Evolutionary conservation across 306 rosid genomes (phyloP).

Genomic region (Medicago arabica): DNA sequence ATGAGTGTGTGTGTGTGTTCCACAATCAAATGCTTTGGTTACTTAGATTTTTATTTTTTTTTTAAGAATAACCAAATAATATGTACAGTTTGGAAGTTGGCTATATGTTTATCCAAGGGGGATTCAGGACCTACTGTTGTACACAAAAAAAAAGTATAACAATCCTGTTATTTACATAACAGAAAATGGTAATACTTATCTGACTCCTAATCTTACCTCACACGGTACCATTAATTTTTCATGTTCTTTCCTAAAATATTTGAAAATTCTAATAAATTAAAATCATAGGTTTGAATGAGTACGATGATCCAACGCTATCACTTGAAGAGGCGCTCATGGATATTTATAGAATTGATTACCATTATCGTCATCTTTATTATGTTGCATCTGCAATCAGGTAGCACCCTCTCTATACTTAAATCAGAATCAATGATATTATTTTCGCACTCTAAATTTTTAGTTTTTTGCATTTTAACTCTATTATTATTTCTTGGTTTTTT

Average conservation of each 20-base stretch:
- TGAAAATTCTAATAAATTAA: not conserved
- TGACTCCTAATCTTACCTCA: not conserved
- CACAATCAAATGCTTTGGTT: no score
- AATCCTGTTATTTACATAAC: constrained; percentile 68
- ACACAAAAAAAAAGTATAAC: constrained; percentile 55
- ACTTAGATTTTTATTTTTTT: no score
- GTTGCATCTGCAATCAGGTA: not conserved
- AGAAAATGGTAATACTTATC: constrained; percentile 59
- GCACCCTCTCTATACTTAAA: not conserved
- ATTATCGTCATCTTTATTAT: not conserved
- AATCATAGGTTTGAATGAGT: constrained; percentile 59
- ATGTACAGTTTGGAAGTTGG: constrained; percentile 48
- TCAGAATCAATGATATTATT: not conserved
- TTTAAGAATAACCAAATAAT: not conserved
- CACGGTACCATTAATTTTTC: not conserved
- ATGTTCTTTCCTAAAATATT: no score
- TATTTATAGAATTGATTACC: not conserved
- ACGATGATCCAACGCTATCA: not conserved
- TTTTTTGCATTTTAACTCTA: not conserved
- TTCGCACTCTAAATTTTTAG: not conserved
- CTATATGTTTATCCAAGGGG: constrained; percentile 64
- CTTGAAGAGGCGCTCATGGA: not conserved
- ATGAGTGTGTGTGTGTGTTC: not conserved
- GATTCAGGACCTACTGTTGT: constrained; percentile 49
- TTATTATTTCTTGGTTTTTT: not conserved